Base-by-base conservation (phyloP, 257 asterid genomes). In the Lantana camara region DNA sequence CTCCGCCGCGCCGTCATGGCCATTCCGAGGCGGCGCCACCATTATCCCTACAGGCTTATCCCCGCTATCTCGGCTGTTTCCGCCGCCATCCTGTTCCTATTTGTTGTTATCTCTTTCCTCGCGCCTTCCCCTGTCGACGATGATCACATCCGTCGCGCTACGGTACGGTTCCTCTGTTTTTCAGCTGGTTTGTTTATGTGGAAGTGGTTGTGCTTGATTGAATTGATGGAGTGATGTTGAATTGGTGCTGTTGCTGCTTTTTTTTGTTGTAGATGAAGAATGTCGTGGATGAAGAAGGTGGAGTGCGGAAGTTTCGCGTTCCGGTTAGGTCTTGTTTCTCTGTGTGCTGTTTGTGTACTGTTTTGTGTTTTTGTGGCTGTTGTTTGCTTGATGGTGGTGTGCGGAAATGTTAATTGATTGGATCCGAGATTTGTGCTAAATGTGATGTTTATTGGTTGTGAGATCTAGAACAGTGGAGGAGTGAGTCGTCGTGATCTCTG, bases 11-110 rank as follows among this genome's bases (percentile, higher is more conserved):
- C n/a, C 46, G 19, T n/a, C 30, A 93, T 93, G 97, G 86, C 86
- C 50, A 23, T 70, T 41, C 81, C 72, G 24, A 91, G 98, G 84
- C 93, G 97, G 83, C 96, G 97, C 61, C 82, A 72, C 83, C 92
- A 77, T 37, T 44, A 76, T 67, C 80, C 68, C 37, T 70, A 52
- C 73, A 92, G 90, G 14, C 77, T 94, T 16, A 51, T 90, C 67
- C 96, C 88, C 10, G 74, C 67, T 40, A 70, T 89, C 60, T 70
- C 78, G 35, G 74, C 78, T 73, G 66, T 79, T 42, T 87, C 86
- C 60, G 80, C 76, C 61, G 73, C 87, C 51, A 80, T 94, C 44
- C 80, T 94, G 4, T 42, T 94, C 56, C 66, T 93, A 0, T 84
- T 82, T 34, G 73, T 80, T 56, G 54, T 77, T 69, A 66, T 92